A percentile compares a stretch with the other conserved stretches of the same genome.
These are phyloP conservation scores for Lichtheimia ornata DNA, from an alignment of 371 early-diverging fungal genomes.

Conservation along the genomic window DNA sequence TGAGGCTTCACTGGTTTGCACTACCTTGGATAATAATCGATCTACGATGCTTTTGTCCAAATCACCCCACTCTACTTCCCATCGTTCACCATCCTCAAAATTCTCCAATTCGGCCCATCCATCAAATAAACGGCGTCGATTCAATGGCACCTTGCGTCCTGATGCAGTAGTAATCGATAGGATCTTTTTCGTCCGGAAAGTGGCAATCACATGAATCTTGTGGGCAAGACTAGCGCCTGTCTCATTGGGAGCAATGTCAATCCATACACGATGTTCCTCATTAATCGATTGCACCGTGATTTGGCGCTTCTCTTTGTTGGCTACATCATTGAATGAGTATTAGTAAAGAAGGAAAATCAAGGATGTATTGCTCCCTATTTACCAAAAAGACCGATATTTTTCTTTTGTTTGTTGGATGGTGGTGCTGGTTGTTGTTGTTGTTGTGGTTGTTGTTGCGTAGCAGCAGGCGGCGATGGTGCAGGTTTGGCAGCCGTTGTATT, in stretches of 20 bases:
- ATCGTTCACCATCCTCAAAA: slow-evolving; percentile 49
- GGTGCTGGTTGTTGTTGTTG: neutral
- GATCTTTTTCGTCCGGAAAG: slow-evolving; percentile 42
- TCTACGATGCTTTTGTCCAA: slow-evolving; percentile 39
- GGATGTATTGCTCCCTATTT: neutral
- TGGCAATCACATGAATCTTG: slow-evolving; percentile 50
- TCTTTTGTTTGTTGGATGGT: neutral
- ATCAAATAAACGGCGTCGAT: slow-evolving; percentile 33
- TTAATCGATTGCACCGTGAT: slow-evolving; percentile 51
- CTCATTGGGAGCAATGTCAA: slow-evolving; percentile 45
- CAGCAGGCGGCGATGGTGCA: too few relatives aligned
- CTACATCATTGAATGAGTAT: slow-evolving; percentile 2
- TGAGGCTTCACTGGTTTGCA: neutral
- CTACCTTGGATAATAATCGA: slow-evolving; percentile 35
- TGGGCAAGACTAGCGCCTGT: slow-evolving; percentile 47
- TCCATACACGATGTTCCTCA: slow-evolving; percentile 48
- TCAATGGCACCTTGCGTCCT: slow-evolving; percentile 39
- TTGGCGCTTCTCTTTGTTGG: slow-evolving; percentile 26
- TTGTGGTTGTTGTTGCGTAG: neutral
- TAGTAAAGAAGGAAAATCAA: neutral
- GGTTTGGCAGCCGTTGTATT: slow-evolving; percentile 1
- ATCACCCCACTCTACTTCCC: slow-evolving; percentile 44
- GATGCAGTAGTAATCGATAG: slow-evolving; percentile 42
- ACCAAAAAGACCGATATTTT: neutral
- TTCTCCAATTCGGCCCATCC: slow-evolving; percentile 38